Percentiles rank a stretch among this genome's conserved stretches.
Evolutionary conservation across 495 filamentous ascomycete genomes (phyloP).

Genomic region (Margaritispora aquatica): DNA sequence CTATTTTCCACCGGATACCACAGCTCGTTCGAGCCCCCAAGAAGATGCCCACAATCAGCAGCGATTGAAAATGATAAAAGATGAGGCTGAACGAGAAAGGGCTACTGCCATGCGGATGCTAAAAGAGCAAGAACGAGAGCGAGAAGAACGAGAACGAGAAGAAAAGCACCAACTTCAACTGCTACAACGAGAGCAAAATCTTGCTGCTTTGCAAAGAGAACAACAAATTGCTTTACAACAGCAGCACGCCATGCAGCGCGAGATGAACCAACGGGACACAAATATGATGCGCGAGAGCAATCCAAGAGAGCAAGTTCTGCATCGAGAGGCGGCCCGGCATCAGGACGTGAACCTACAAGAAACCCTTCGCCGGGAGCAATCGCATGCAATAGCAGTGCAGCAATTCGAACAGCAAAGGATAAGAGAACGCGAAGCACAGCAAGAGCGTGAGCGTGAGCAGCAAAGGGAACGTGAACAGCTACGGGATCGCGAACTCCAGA

Average conservation of each 20-base stretch:
- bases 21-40: slow-evolving; percentile 24
- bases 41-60: slow-evolving; percentile 20
- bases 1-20: slow-evolving; percentile 15
- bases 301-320: slow-evolving; percentile 15
- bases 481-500: too few species aligned
- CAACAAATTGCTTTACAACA: slow-evolving; percentile 22
- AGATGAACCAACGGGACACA: slow-evolving; percentile 4
- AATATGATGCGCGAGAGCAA: neutral
- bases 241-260: slow-evolving; percentile 13
- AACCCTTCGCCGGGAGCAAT: slow-evolving; percentile 21
- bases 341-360: neutral
- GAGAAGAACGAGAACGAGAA: too few species aligned
- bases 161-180: too few species aligned
- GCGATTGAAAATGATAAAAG: slow-evolving; percentile 17
- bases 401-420: too few species aligned
- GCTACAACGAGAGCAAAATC: slow-evolving; percentile 22
- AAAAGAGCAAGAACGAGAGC: slow-evolving; percentile 30
- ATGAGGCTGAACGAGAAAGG: slow-evolving; percentile 26
- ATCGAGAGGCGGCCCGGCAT: slow-evolving; percentile 16
- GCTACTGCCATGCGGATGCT: slow-evolving; percentile 20
- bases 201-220: slow-evolving; percentile 18
- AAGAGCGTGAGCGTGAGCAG: too few species aligned
- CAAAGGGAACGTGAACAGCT: too few species aligned
- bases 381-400: slow-evolving; percentile 1
- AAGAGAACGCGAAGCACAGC: too few species aligned